Percentiles rank a stretch among this genome's conserved stretches.
phyloP scores from a whole-genome alignment of 495 filamentous ascomycete genomes.

The Podospora didyma region DNA sequence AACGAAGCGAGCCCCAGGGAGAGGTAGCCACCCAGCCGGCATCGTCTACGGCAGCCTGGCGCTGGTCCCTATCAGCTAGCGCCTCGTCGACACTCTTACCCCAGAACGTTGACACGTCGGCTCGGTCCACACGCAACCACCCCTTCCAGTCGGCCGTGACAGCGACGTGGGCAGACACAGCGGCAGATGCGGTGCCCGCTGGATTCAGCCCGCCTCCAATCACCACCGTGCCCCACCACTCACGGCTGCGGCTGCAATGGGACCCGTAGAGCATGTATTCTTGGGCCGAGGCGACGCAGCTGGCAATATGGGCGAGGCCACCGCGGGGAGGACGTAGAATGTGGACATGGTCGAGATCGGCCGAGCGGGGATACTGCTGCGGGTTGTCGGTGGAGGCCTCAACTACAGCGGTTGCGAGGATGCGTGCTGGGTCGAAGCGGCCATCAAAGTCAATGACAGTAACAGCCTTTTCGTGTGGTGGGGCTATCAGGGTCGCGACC shows the following conservation, averaged over 20 bases:
- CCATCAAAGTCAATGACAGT: conserved; percentile 68
- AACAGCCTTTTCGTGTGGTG: conserved; percentile 51
- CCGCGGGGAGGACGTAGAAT: conserved; percentile 30
- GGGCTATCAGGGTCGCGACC: conserved; percentile 54
- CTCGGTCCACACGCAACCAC: conserved; percentile 44
- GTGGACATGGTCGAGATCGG: conserved; percentile 38
- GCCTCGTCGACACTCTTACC: conserved; percentile 19
- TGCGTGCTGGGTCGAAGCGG: conserved; percentile 58
- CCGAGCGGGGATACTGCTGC: background rate
- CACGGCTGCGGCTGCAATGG: conserved; percentile 39
- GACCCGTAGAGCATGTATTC: conserved; percentile 46
- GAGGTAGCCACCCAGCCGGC: conserved; percentile 25
- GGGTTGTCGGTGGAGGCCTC: background rate
- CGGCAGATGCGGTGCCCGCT: background rate
- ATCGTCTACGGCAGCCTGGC: conserved; percentile 18
- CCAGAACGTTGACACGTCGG: conserved; percentile 24
- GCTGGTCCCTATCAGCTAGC: conserved; percentile 12
- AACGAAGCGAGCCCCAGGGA: conserved; percentile 23
- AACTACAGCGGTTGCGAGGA: conserved; percentile 27
- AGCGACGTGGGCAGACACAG: conserved; percentile 19
- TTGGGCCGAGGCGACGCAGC: conserved; percentile 29
- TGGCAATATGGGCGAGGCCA: conserved; percentile 14
- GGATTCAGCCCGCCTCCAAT: conserved; percentile 29
- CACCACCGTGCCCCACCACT: conserved; percentile 49
- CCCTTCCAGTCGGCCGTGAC: conserved; percentile 44